These are phyloP conservation scores for Auriscalpium orientale DNA, from an alignment of 768 basidiomycete species.

Conservation along the genomic window DNA sequence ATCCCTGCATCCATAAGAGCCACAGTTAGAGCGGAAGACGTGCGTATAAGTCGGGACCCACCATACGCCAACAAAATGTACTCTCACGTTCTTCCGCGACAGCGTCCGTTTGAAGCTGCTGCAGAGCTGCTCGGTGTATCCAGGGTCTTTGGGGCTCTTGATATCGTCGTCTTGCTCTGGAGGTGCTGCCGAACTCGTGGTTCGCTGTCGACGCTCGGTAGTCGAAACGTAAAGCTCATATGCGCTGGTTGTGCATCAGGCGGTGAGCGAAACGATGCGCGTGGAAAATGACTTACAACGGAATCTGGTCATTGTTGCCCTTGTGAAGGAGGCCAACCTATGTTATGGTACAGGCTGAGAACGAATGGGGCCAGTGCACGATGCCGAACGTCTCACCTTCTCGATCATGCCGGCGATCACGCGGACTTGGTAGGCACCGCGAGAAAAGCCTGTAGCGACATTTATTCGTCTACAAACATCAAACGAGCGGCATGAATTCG, in stretches of 20 bases:
- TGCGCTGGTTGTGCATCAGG: slow-evolving; percentile 20
- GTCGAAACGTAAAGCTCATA: slow-evolving; percentile 22
- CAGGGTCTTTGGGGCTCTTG: no score
- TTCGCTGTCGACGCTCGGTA: background rate
- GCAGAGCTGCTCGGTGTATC: no score
- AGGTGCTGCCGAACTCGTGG: no score
- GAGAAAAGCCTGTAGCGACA: slow-evolving; percentile 30
- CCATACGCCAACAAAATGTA: slow-evolving; percentile 41
- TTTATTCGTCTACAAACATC: background rate
- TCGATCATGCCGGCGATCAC: slow-evolving; percentile 37
- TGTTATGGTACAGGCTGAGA: background rate
- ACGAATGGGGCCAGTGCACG: background rate
- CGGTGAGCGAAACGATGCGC: background rate
- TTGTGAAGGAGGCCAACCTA: slow-evolving; percentile 34
- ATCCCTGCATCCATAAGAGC: slow-evolving; percentile 26
- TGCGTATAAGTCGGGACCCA: slow-evolving; percentile 11
- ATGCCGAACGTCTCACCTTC: slow-evolving; percentile 17
- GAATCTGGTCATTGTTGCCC: slow-evolving; percentile 34
- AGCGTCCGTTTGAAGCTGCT: no score
- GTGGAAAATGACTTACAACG: slow-evolving; percentile 23
- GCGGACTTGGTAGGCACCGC: slow-evolving; percentile 38
- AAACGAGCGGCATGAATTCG: background rate
- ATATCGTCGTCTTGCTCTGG: no score
- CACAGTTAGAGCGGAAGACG: background rate
- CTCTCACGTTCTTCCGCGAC: slow-evolving; percentile 13